A percentile compares a stretch with the other conserved stretches of the same genome.
phyloP scores from a whole-genome alignment of 2,329 filamentous ascomycete genomes.

The Xylariaceae sp. region DNA sequence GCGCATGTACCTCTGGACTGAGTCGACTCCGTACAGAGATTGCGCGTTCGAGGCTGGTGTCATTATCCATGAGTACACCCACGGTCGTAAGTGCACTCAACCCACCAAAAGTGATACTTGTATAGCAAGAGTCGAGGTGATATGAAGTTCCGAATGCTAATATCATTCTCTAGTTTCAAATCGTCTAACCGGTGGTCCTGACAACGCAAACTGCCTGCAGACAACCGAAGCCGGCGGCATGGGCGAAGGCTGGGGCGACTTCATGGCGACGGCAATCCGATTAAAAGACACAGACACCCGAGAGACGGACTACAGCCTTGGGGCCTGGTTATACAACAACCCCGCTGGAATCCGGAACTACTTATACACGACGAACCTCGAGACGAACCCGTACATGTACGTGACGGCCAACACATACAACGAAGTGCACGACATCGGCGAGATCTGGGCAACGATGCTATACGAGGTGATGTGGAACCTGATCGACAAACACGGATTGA shows the following conservation, averaged over 20 bases:
- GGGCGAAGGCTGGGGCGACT: slow-evolving; percentile 52
- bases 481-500: slow-evolving; percentile 50
- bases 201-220: slow-evolving; percentile 47
- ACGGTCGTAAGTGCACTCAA: slow-evolving; percentile 33
- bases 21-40: slow-evolving; percentile 48
- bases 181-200: slow-evolving; percentile 57
- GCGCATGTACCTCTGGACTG: slow-evolving; percentile 58
- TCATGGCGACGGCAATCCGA: slow-evolving; percentile 47
- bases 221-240: slow-evolving; percentile 44
- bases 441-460: slow-evolving; percentile 49
- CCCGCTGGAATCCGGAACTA: slow-evolving; percentile 42
- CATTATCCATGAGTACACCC: slow-evolving; percentile 59
- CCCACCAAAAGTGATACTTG: no score
- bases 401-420: slow-evolving; percentile 36
- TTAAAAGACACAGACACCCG: slow-evolving; percentile 44
- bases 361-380: slow-evolving; percentile 44
- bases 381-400: slow-evolving; percentile 46
- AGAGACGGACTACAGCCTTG: slow-evolving; percentile 44
- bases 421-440: slow-evolving; percentile 43
- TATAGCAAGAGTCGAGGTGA: no score
- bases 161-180: slow-evolving; percentile 40
- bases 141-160: no score
- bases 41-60: slow-evolving; percentile 58
- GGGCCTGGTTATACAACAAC: slow-evolving; percentile 42
- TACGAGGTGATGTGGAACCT: slow-evolving; percentile 54